Base-by-base conservation (phyloP, 2,329 filamentous ascomycete genomes). In the Herpotrichia juniperi region DNA sequence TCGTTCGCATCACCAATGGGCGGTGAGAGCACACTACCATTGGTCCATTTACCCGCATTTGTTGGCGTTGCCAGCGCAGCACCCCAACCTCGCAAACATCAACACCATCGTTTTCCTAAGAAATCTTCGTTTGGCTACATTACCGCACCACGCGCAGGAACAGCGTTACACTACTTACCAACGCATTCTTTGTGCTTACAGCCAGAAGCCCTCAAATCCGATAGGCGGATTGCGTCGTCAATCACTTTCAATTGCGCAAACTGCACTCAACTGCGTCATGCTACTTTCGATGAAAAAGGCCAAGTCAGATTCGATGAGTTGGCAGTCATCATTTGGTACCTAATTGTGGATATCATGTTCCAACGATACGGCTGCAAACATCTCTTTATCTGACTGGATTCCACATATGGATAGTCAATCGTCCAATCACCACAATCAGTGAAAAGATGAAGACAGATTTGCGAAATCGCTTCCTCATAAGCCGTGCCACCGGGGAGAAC, bases 21-120 rank as follows among this genome's bases (percentile, higher is more conserved):
- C 71, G 71, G 71, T 73, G 71, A 58, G 61, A 53, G 56, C 61
- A 46, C 24, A 25, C 48, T 57, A 48, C 63, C 46, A 71, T 73
- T 73, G 68, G 70, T 39, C 57, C 44, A 46, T 3, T 7, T 31
- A 11, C 16, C 32, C 59, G 56, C 50, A 21, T n/a, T 11, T 25
- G 28, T 24, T 25, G 14, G 17, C 42, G 3, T 31, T 44, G 42
- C 43, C 43, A 32, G 12, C 31, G 43, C 26, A 46, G 6, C 25
- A 10, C 28, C 11, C 11, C 21, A 32, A 32, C 19, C 12, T 35
- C 34, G 31, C 42, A 37, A 19, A 16, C 19, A 19, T 10, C 16
- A 34, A 43, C 40, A 31, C n/a, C 24, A 43, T 19, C 39, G 22
- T 8, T 57, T 55, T 62, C 59, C 58, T 51, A 53, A 31, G 37